phyloP scores from a whole-genome alignment of 306 rosid species.

The Malus sieversii region DNA sequence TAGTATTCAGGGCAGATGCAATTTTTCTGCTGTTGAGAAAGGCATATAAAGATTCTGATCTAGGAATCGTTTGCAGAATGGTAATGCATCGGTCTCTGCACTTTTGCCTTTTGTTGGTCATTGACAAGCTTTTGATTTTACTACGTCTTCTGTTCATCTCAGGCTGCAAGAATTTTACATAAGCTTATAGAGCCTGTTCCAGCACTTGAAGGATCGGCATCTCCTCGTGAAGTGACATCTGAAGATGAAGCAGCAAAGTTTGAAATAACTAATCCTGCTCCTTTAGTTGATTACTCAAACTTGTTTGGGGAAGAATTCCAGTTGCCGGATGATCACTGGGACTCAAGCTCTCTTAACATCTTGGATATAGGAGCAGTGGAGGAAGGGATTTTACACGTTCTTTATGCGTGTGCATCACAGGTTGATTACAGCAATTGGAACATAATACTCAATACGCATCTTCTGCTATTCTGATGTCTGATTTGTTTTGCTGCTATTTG shows the following conservation, averaged over 20 bases:
- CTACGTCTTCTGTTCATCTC: slow-evolving; percentile 24
- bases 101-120: neutral
- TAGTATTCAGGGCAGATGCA: slow-evolving; percentile 69
- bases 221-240: slow-evolving; percentile 42
- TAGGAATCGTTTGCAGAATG: slow-evolving; percentile 75
- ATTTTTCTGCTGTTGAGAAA: slow-evolving; percentile 72
- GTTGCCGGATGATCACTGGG: slow-evolving; percentile 69
- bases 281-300: slow-evolving; percentile 61
- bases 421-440: slow-evolving; percentile 38
- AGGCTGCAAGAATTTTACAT: slow-evolving; percentile 80
- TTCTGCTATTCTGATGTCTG: slow-evolving; percentile 10
- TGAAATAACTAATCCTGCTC: slow-evolving; percentile 37
- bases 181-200: slow-evolving; percentile 57
- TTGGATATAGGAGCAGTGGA: slow-evolving; percentile 80
- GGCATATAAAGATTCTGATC: slow-evolving; percentile 78
- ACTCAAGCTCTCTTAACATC: slow-evolving; percentile 61
- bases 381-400: slow-evolving; percentile 84
- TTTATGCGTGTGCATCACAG: slow-evolving; percentile 91
- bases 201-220: slow-evolving; percentile 39
- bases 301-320: slow-evolving; percentile 82
- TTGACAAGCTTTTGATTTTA: slow-evolving; percentile 12
- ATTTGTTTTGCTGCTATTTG: neutral
- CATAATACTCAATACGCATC: slow-evolving; percentile 3
- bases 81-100: slow-evolving; percentile 33
- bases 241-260: slow-evolving; percentile 46